These are phyloP conservation scores for Calocera viscosa DNA, from an alignment of 768 basidiomycete species.

Conservation along the genomic window DNA sequence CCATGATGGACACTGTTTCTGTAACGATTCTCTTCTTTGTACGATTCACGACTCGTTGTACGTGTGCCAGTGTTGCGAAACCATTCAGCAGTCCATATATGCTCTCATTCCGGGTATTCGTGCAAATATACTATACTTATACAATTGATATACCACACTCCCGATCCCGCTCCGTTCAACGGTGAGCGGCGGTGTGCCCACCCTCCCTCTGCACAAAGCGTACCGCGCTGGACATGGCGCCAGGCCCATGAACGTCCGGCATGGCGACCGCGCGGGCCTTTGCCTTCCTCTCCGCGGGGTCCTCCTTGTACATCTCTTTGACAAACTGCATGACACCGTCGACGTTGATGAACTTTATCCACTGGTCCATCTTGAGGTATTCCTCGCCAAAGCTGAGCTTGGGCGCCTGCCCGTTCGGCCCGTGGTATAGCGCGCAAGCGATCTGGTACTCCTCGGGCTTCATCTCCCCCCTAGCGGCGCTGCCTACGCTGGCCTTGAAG, in stretches of 20 bases:
- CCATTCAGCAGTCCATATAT: too few relatives aligned
- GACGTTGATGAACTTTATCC: conserved; percentile 4
- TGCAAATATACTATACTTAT: conserved; percentile 8
- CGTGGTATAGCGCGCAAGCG: conserved; percentile 3
- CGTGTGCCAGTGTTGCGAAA: too few relatives aligned
- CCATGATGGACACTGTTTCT: neutral
- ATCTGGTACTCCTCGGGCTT: conserved; percentile 6
- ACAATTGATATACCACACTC: neutral
- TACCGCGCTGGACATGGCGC: neutral
- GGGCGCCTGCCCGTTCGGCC: neutral
- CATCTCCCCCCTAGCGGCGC: neutral
- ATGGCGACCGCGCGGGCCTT: neutral
- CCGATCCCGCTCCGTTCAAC: neutral
- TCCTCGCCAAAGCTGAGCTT: neutral
- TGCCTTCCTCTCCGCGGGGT: conserved; percentile 1
- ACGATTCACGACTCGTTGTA: too few relatives aligned
- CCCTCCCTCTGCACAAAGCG: neutral
- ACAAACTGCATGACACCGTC: conserved; percentile 6
- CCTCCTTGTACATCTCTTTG: neutral
- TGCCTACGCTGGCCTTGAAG: conserved; percentile 56
- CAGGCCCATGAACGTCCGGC: conserved; percentile 1
- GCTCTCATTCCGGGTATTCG: neutral
- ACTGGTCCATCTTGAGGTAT: conserved; percentile 6
- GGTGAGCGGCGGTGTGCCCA: neutral
- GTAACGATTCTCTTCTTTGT: too few relatives aligned